Evolutionary conservation across 768 basidiomycete species (phyloP).

Genomic region (Boletellus ananas): DNA sequence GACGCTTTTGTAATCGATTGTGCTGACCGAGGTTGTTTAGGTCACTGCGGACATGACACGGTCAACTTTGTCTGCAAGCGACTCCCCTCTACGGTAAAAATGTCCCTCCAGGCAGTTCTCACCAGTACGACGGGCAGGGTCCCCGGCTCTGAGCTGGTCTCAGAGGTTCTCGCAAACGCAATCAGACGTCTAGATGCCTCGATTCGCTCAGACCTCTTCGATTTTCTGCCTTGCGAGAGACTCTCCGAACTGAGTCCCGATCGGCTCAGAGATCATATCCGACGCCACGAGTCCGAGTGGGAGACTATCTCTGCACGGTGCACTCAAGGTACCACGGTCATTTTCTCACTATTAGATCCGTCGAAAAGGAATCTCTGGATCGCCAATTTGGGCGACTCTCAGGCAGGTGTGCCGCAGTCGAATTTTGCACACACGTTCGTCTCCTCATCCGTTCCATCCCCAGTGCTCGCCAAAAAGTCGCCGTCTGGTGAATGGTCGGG

Average conservation of each 20-base stretch:
- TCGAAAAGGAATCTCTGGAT: slow-evolving; percentile 30
- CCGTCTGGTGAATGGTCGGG: slow-evolving; percentile 20
- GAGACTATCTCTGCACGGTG: slow-evolving; percentile 31
- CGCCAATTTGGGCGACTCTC: slow-evolving; percentile 34
- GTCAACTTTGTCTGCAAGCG: slow-evolving; percentile 41
- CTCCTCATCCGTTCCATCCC: neutral
- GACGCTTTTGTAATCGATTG: slow-evolving; percentile 27
- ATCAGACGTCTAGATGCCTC: slow-evolving; percentile 40
- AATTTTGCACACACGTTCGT: neutral
- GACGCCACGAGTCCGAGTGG: slow-evolving; percentile 36
- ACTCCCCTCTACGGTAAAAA: slow-evolving; percentile 40
- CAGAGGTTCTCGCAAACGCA: slow-evolving; percentile 36
- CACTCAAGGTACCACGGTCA: slow-evolving; percentile 32
- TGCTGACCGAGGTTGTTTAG: slow-evolving; percentile 28
- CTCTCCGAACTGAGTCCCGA: slow-evolving; percentile 36
- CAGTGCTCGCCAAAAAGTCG: slow-evolving; percentile 23
- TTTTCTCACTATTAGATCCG: slow-evolving; percentile 32
- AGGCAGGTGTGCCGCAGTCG: slow-evolving; percentile 25
- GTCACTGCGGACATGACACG: slow-evolving; percentile 47
- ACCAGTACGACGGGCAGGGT: slow-evolving; percentile 18
- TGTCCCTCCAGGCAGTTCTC: slow-evolving; percentile 36
- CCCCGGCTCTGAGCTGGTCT: slow-evolving; percentile 33
- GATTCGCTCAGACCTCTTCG: slow-evolving; percentile 42
- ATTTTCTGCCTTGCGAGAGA: slow-evolving; percentile 39
- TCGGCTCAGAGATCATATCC: slow-evolving; percentile 39